Evolutionary conservation across 768 basidiomycete genomes (phyloP), one percentile per base, ranked within the genome.

Genomic region (Agaricus blazei): DNA sequence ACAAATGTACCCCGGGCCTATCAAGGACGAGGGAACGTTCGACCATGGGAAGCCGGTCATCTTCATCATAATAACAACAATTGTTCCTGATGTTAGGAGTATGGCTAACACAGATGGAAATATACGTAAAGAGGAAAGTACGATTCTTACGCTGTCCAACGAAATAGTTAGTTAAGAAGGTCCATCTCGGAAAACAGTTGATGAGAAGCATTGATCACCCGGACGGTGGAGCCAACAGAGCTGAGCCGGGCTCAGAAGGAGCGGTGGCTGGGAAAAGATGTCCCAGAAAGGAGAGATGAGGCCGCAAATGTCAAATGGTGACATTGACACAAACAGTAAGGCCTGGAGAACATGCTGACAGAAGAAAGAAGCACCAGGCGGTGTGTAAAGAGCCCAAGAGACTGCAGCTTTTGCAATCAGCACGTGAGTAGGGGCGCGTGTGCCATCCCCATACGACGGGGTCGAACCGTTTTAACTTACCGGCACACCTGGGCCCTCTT

Each of bases 161-260:
- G 11, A 34, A 34, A 34, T 11, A 34, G 2, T 34, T 11, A 34
- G 34, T 34, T 8, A 34, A 11, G 11, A 34, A 8, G 34, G 7
- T 81, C 6, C 3, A 14, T 2, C 12, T 41, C n/a, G 3, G 40
- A 12, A 41, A 41, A 12, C 40, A 3, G 19, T 14, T 19, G 19
- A 36, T 45, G 31, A 52, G 51, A 52, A 52, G 44, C 42, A 26
- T 46, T 34, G 42, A 43, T 23, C 24, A 31, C 34, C 45, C 19
- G 31, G 27, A 8, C 34, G 12, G 31, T 24, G 42, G 28, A 42
- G 38, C 42, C 26, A 37, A 45, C 23, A 28, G 19, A 45, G 44
- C 31, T 34, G 44, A 34, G 43, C 26, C 44, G 44, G 43, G 42
- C 26, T 52, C 31, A 43, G 36, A 52, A 52, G 43, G 34, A 44